Evolutionary conservation across 495 filamentous ascomycete genomes (phyloP).

Genomic region (Penicillium longicatenatum): DNA sequence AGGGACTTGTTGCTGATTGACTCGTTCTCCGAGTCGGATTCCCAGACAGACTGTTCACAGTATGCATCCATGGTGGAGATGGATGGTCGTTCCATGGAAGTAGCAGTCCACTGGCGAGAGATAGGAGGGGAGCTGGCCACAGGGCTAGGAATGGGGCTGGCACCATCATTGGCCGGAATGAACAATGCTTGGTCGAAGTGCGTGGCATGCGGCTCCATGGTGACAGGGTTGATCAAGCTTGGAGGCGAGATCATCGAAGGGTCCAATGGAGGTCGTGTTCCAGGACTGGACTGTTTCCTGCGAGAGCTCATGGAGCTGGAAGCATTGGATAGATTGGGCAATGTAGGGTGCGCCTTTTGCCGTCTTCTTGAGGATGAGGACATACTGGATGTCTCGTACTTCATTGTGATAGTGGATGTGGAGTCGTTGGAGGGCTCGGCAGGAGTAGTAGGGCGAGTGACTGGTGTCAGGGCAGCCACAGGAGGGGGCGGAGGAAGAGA

Average conservation of each 20-base stretch:
- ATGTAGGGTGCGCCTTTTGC: slow-evolving; percentile 39
- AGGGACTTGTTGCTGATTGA: slow-evolving; percentile 40
- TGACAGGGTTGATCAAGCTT: slow-evolving; percentile 44
- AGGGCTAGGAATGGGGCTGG: slow-evolving; percentile 46
- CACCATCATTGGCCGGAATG: slow-evolving; percentile 45
- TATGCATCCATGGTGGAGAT: slow-evolving; percentile 46
- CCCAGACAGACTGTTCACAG: slow-evolving; percentile 50
- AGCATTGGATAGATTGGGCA: slow-evolving; percentile 32
- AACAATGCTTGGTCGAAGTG: slow-evolving; percentile 50
- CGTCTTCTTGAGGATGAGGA: slow-evolving; percentile 32
- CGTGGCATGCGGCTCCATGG: slow-evolving; percentile 47
- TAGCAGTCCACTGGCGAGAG: slow-evolving; percentile 40
- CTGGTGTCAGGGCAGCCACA: slow-evolving; percentile 23
- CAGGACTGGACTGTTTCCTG: slow-evolving; percentile 34
- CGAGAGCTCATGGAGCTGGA: slow-evolving; percentile 21
- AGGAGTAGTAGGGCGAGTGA: slow-evolving; percentile 26
- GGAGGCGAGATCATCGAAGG: slow-evolving; percentile 49
- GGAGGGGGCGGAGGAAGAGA: slow-evolving; percentile 39
- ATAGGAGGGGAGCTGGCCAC: slow-evolving; percentile 37
- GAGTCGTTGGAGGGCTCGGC: slow-evolving; percentile 26
- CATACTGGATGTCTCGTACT: slow-evolving; percentile 26
- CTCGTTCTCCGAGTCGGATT: slow-evolving; percentile 49
- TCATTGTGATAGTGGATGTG: slow-evolving; percentile 39
- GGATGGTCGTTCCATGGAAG: slow-evolving; percentile 42
- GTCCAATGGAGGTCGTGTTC: slow-evolving; percentile 37